These are phyloP conservation scores for Arabidopsis suecica DNA, from an alignment of 345 rosid genomes.

Conservation along the genomic window DNA sequence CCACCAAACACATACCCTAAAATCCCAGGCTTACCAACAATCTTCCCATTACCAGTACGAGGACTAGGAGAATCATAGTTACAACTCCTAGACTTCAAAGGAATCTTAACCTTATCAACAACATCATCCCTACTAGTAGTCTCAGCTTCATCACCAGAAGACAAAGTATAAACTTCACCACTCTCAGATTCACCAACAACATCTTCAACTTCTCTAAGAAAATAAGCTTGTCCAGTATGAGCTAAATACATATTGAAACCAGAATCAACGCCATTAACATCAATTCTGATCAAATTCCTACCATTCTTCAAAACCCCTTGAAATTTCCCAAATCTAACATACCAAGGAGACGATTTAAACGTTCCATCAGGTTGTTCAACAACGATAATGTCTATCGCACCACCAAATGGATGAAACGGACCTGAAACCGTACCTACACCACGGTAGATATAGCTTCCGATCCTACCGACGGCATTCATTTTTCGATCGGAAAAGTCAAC, in stretches of 20 bases:
- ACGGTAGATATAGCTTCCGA: conserved; percentile 83
- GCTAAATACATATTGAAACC: conserved; percentile 83
- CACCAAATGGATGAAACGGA: conserved; percentile 97
- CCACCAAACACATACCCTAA: conserved; percentile 73
- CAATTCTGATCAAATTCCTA: conserved; percentile 66
- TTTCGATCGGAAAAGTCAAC: conserved; percentile 26
- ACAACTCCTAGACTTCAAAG: conserved; percentile 57
- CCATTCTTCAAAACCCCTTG: conserved; percentile 89
- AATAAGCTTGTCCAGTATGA: conserved; percentile 89
- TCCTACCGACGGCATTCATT: conserved; percentile 85
- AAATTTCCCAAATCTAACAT: conserved; percentile 89
- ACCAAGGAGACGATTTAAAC: conserved; percentile 99
- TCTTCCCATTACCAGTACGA: conserved; percentile 49
- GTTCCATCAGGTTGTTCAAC: conserved; percentile 95
- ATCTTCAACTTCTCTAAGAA: conserved; percentile 64
- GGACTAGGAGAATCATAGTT: conserved; percentile 49
- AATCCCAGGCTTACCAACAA: conserved; percentile 59
- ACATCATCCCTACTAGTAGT: not conserved
- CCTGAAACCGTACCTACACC: conserved; percentile 85
- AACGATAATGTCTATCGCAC: conserved; percentile 94
- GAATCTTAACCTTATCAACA: conserved; percentile 45
- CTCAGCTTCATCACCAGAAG: conserved; percentile 61
- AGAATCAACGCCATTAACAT: conserved; percentile 73
- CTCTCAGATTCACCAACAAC: conserved; percentile 52
- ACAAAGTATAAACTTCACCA: conserved; percentile 52